Evolutionary conservation across 257 asterid species (phyloP).

Genomic region (Henckelia pumila): DNA sequence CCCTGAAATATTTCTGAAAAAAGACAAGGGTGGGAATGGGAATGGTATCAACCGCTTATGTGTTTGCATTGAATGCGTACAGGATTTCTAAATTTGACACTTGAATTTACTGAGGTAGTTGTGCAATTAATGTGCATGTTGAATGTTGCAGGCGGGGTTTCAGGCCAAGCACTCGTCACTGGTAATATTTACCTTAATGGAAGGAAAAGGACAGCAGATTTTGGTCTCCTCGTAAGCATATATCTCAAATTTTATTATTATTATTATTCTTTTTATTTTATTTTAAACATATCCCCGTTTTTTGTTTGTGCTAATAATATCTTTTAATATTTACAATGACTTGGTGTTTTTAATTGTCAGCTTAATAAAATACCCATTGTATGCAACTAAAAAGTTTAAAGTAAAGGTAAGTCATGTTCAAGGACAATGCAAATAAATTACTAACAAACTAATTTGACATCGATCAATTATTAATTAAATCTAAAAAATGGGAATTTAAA

Average conservation of each 20-base stretch:
- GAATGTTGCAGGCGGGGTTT: conserved; percentile 64
- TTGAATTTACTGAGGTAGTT: neutral
- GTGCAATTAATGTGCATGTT: neutral
- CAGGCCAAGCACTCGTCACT: conserved; percentile 61
- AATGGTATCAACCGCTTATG: too few relatives aligned
- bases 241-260: neutral
- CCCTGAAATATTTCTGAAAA: neutral
- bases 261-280: too few relatives aligned
- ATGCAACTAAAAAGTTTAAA: too few relatives aligned
- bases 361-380: too few relatives aligned
- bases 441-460: neutral
- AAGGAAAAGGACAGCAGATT: conserved; percentile 42
- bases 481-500: too few relatives aligned
- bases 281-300: too few relatives aligned
- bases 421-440: neutral
- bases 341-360: too few relatives aligned
- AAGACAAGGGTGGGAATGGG: neutral
- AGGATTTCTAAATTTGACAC: neutral
- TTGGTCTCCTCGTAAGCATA: conserved; percentile 58
- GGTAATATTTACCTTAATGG: conserved; percentile 70
- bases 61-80: neutral
- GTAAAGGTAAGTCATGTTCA: too few relatives aligned
- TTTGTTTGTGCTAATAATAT: too few relatives aligned
- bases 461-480: too few relatives aligned
- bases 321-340: too few relatives aligned